Evolutionary conservation across 1,284 basidiomycete species (phyloP).

Genomic region (Austropuccinia psidii): DNA sequence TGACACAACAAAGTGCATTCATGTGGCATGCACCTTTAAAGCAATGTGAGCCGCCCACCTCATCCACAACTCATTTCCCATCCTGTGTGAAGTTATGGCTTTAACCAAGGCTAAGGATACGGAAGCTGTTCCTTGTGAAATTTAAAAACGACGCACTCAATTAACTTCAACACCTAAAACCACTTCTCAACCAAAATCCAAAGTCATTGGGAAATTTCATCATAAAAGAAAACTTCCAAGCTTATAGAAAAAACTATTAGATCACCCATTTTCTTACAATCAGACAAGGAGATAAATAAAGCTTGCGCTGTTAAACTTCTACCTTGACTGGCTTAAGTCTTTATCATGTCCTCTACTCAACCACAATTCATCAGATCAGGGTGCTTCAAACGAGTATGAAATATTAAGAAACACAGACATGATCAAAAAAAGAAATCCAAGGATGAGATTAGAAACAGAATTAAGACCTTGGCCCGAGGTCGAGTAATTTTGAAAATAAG

Average conservation of each 20-base stretch:
- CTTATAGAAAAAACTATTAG: slow-evolving; percentile 65
- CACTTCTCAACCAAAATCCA: slow-evolving; percentile 43
- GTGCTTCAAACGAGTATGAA: slow-evolving; percentile 17
- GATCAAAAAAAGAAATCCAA: slow-evolving; percentile 52
- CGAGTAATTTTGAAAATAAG: slow-evolving; percentile 65
- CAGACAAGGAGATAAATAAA: slow-evolving; percentile 61
- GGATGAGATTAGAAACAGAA: slow-evolving; percentile 54
- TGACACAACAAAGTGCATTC: too few species aligned
- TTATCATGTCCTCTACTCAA: slow-evolving; percentile 52
- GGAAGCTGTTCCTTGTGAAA: slow-evolving; percentile 51
- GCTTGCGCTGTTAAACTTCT: slow-evolving; percentile 60
- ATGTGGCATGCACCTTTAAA: too few species aligned
- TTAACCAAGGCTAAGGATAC: not conserved
- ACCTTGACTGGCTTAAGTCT: slow-evolving; percentile 56
- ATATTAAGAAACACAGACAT: slow-evolving; percentile 40
- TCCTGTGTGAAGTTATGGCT: slow-evolving; percentile 41
- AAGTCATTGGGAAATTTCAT: slow-evolving; percentile 45
- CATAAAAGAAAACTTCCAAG: slow-evolving; percentile 55
- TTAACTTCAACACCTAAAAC: slow-evolving; percentile 56
- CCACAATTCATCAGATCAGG: slow-evolving; percentile 47
- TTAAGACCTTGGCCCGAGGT: slow-evolving; percentile 63
- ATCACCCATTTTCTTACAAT: slow-evolving; percentile 66
- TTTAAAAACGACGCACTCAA: slow-evolving; percentile 66
- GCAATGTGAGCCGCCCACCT: too few species aligned
- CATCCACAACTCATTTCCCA: slow-evolving; percentile 55